Evolutionary conservation across 140 eudicot species (phyloP).

Genomic region (Bidens hawaiensis): DNA sequence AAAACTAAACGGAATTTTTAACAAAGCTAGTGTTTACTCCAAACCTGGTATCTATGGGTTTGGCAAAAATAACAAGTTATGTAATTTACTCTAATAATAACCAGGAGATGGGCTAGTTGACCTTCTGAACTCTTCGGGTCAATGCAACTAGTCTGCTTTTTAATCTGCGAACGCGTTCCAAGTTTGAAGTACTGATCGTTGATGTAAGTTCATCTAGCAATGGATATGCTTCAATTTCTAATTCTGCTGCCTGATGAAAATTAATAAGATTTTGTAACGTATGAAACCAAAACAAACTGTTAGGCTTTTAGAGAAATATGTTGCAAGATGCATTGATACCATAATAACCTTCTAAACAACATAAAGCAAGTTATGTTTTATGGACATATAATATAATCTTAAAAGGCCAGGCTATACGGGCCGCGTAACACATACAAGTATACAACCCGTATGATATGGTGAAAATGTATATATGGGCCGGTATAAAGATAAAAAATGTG

Average conservation of each 20-base stretch:
- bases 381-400: not conserved
- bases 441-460: too few species aligned
- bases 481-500: too few species aligned
- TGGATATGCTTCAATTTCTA: constrained; percentile 93
- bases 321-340: not conserved
- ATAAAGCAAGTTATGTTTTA: not conserved
- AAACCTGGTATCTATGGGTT: too few species aligned
- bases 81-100: not conserved
- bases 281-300: not conserved
- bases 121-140: constrained; percentile 95
- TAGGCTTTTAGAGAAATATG: not conserved
- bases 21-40: too few species aligned
- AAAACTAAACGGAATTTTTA: too few species aligned
- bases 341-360: not conserved
- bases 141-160: constrained; percentile 92
- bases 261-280: not conserved
- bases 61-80: too few species aligned
- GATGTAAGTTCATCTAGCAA: constrained; percentile 89
- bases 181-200: constrained; percentile 78
- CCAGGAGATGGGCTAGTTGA: constrained; percentile 1
- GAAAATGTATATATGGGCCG: too few species aligned
- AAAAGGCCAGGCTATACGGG: too few species aligned
- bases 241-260: constrained; percentile 66
- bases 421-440: too few species aligned
- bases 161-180: constrained; percentile 85